Evolutionary conservation across 176 grass and related monocot species (phyloP), one percentile per base, ranked within the genome.

Genomic region (Aegilops speltoides): DNA sequence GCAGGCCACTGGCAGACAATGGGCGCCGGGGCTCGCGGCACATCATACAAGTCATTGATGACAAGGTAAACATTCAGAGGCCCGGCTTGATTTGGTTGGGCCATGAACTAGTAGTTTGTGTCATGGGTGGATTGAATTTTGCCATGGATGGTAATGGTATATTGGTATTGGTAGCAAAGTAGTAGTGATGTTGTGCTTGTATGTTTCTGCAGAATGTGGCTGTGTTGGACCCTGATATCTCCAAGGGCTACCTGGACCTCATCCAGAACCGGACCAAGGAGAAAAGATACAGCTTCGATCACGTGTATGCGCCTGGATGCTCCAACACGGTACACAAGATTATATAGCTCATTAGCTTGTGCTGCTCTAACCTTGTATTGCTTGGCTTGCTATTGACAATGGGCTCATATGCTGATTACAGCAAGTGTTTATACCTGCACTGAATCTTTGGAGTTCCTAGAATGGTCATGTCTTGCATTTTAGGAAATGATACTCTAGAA

Each of bases 211-310:
- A 99, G 97, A 94, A 86, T 89, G 88, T 99, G 5, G 94, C 92
- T 68, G 94, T 99, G 56, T 76, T 99, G 87, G 97, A 99, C 82
- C 97, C 97, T 85, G 97, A 99, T 91, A 67, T 94, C 31, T 99
- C 97, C 23, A 99, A 99, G 89, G 97, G 95, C 76, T 99, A 96
- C 68, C 92, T 99, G 54, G 94, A 96, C 12, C 89, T 90, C 59
- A 99, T 96, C 56, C 97, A 99, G 83, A 99, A 99, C 88, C 76
- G 97, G 59, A 96, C 94, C 1, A 99, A 99, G 88, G 94, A 99
- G 83, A 96, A 66, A 68, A 91, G 88, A 90, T 99, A 96, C 26
- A 96, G 84, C 89, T 99, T 99, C 59, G 97, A 99, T 91, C 94
- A 96, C 87, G 94, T 99, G 26, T 99, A 89, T 40, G 88, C 92